Conservation (phyloP, 345 rosid species). For the Arabidopsis thaliana region TAIR10.1 NC_003070.9:6552001-6552500, state of each 20-base stretch:
- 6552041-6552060: neutral
- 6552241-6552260: neutral
- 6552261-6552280: neutral
- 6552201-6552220: neutral
- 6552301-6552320: neutral
- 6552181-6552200: neutral
- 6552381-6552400: neutral
- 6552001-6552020: slow-evolving; percentile 10
- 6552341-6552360: neutral
- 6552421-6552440: neutral
- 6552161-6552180: no score
- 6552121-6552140: neutral
- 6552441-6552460: neutral
- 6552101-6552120: neutral
- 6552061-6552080: slow-evolving; percentile 8
- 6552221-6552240: slow-evolving; percentile 1
- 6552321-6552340: neutral
- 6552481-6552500: neutral
- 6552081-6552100: slow-evolving; percentile 4
- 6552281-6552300: neutral
- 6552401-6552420: neutral
- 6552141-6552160: neutral
- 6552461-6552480: neutral
- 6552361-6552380: neutral
- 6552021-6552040: neutral